Conservation (phyloP, 2,329 filamentous ascomycete species). For the Pyrenophora tritici-repentis region DNA sequence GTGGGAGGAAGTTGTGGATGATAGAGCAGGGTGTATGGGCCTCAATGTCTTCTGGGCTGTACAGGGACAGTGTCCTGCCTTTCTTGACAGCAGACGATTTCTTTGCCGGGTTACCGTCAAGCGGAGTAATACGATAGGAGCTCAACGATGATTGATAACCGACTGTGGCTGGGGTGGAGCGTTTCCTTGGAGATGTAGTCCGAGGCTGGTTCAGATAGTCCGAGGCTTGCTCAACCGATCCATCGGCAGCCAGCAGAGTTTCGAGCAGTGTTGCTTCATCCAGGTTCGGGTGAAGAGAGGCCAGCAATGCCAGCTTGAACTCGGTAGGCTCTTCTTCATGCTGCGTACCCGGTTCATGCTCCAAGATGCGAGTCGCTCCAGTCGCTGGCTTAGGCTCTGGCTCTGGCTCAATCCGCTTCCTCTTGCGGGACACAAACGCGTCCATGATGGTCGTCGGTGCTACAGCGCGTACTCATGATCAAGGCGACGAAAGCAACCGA, state of each 20-base stretch:
- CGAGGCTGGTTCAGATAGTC: slow-evolving; percentile 55
- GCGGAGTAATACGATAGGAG: slow-evolving; percentile 25
- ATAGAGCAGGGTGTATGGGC: slow-evolving; percentile 87
- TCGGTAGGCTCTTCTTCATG: slow-evolving; percentile 76
- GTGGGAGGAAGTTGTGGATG: slow-evolving; percentile 84
- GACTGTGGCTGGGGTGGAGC: slow-evolving; percentile 20
- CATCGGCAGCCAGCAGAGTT: slow-evolving; percentile 75
- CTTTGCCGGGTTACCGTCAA: slow-evolving; percentile 16
- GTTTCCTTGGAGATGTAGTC: slow-evolving; percentile 44
- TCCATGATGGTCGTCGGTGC: slow-evolving; percentile 34
- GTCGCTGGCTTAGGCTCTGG: background rate
- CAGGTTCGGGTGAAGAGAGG: slow-evolving; percentile 72
- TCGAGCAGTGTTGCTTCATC: slow-evolving; percentile 75
- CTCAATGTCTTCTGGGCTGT: slow-evolving; percentile 78
- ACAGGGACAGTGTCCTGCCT: slow-evolving; percentile 83
- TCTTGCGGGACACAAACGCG: slow-evolving; percentile 47
- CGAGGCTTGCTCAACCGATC: slow-evolving; percentile 71
- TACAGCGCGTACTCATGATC: background rate
- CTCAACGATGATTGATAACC: slow-evolving; percentile 54
- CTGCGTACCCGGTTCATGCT: background rate
- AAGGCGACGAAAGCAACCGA: too few relatives aligned
- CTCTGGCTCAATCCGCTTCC: slow-evolving; percentile 30
- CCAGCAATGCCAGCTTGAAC: slow-evolving; percentile 81
- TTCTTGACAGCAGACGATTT: slow-evolving; percentile 66
- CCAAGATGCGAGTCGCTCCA: background rate